A percentile compares a stretch with the other conserved stretches of the same genome.
phyloP scores from a whole-genome alignment of 1,284 basidiomycete genomes.

The Ceratobasidium sp. region DNA sequence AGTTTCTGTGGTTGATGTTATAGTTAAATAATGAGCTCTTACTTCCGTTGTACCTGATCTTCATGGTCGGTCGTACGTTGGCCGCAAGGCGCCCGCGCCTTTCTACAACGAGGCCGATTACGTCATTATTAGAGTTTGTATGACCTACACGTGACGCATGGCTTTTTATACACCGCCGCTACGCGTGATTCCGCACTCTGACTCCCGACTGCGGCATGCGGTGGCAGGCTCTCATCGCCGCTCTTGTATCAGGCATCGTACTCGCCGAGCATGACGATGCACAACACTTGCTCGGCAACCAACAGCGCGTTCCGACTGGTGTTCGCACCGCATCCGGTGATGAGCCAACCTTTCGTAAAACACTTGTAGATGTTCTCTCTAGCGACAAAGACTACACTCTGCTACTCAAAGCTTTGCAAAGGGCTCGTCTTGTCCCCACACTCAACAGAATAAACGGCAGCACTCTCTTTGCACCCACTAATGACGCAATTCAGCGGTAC shows the following conservation, averaged over 20 bases:
- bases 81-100: too few species aligned
- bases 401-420: constrained; percentile 85
- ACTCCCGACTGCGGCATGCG: constrained; percentile 33
- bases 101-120: neutral
- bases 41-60: too few species aligned
- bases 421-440: constrained; percentile 89
- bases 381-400: constrained; percentile 83
- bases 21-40: too few species aligned
- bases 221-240: constrained; percentile 20
- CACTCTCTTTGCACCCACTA: constrained; percentile 96
- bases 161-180: constrained; percentile 12
- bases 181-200: neutral
- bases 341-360: constrained; percentile 54
- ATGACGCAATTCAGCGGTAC: constrained; percentile 82
- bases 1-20: too few species aligned
- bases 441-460: constrained; percentile 85
- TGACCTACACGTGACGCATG: constrained; percentile 38
- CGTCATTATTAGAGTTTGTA: neutral
- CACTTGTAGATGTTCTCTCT: constrained; percentile 83
- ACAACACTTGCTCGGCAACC: neutral
- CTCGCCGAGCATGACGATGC: constrained; percentile 5
- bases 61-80: too few species aligned
- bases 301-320: neutral
- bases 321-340: constrained; percentile 13
- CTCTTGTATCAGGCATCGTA: constrained; percentile 6